Base-by-base conservation (phyloP, 306 rosid species). In the Dalbergia oliveri region DNA sequence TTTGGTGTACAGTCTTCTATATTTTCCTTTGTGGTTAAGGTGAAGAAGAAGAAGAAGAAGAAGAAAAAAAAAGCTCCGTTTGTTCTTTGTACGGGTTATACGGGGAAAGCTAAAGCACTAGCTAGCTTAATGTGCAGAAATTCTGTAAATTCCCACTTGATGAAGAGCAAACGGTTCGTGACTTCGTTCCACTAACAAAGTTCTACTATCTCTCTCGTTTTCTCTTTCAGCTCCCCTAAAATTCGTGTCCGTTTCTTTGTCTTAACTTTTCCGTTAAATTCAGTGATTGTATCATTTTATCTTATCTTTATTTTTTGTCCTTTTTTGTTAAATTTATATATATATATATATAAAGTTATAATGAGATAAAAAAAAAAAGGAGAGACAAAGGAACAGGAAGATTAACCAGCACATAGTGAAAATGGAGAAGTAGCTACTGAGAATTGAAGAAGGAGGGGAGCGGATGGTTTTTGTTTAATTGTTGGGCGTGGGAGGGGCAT, bases 1-100 rank as follows among this genome's bases (percentile, higher is more conserved):
- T 78, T 81, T 80, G 81, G 61, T 85, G 91, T 87, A 88, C 76
- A 88, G 89, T 51, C 78, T 83, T 65, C 10, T 16, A 78, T 47
- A 54, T 54, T 16, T 83, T 76, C 45, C 11, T 60, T 15, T 15
- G 74, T 56, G 79, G 21, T 51, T 74, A 33, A 66, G 54, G 18
- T 70, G 79, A 58, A 79, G 78, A 69, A 57, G 50, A 70, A 5
- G 21, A 18, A n/a, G n/a, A 54, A 54, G n/a, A 54, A n/a, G n/a
- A n/a, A n/a, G n/a, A 18, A n/a, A 18, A 37, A 58, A 58, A 58
- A 41, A 74, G 70, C 74, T 69, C 44, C 57, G 75, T 68, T 87
- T 71, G 90, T 86, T 91, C 80, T 53, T 71, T 73, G 83, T 84
- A 85, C 84, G 79, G 67, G 57, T 81, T 68, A 39, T 63, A 63